Evolutionary conservation across 495 filamentous ascomycete species (phyloP), one percentile per base, ranked within the genome.

Genomic region (Talaromyces wortmannii): DNA sequence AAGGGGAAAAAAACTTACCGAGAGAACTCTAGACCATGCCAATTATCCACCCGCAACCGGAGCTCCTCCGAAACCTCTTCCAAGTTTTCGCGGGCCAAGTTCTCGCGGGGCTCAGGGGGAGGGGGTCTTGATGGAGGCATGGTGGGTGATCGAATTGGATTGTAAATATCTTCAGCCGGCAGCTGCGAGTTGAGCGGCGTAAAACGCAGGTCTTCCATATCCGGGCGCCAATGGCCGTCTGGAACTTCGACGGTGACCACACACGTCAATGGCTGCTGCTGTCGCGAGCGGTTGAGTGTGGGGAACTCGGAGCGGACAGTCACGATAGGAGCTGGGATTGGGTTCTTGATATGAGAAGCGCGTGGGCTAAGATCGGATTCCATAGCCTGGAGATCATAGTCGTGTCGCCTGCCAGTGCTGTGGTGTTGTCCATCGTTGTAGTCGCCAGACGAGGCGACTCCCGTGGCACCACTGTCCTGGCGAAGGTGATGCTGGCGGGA

Each of bases 381-480:
- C 91, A 96, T 95, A 11, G 92, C 89, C 63, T 97, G 92, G 23
- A 96, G 83, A 67, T 98, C 94, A 64, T 96, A 97, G 62, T 97
- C 94, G 63, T 97, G 92, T 51, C 91, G 83, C 57, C 92, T 68
- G 17, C 74, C 76, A 33, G 63, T 73, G 52, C 59, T 72, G 8
- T 63, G 63, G 33, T 71, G 69, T 15, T 72, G 69, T 10, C 82
- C 79, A 23, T 92, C 90, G 44, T 83, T 80, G 62, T 92, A 95
- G 18, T 91, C 89, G 53, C 74, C 83, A 17, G 86, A 89, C 7
- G 85, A 89, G 23, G 88, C 84, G 45, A 86, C 81, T 8, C 83
- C 85, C 10, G 89, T 90, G 12, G 82, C 84, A 31, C 80, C 86
- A 59, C 92, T 91, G 48, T 83, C 83, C 61, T 95, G 92, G 43